Percentiles rank a stretch among this genome's conserved stretches.
These are phyloP conservation scores for Pezicula radicicola DNA, from an alignment of 2,329 filamentous ascomycete genomes.

Conservation along the genomic window DNA sequence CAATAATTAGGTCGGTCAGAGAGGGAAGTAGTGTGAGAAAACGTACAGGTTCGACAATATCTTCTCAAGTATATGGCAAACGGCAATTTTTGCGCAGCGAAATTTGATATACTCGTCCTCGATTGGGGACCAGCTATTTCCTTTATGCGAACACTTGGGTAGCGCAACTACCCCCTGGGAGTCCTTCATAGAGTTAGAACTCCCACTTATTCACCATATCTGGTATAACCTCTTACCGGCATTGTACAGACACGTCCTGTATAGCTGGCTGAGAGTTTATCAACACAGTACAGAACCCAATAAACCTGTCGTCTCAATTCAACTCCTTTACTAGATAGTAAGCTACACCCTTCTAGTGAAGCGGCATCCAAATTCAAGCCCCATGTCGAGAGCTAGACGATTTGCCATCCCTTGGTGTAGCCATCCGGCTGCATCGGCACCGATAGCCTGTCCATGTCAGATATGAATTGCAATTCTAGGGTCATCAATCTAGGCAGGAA, in stretches of 20 bases:
- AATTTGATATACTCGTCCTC: neutral
- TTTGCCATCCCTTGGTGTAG: neutral
- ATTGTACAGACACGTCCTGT: neutral
- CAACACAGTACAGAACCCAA: neutral
- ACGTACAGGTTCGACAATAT: neutral
- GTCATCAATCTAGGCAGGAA: neutral
- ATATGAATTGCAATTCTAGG: neutral
- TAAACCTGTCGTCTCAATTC: neutral
- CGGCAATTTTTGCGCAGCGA: neutral
- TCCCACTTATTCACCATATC: too few relatives aligned
- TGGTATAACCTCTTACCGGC: neutral
- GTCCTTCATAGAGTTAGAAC: neutral
- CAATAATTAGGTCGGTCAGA: neutral
- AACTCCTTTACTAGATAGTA: neutral
- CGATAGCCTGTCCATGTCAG: neutral
- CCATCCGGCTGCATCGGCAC: neutral
- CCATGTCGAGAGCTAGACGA: neutral
- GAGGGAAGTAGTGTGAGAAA: neutral
- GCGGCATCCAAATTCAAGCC: neutral
- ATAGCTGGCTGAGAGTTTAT: neutral
- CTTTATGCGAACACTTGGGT: neutral
- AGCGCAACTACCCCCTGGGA: neutral
- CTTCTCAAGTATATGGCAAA: neutral
- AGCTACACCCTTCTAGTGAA: neutral
- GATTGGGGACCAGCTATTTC: neutral